Evolutionary conservation across 192 early-diverging fungal species (phyloP).

Genomic region (Dissophora globulifera): DNA sequence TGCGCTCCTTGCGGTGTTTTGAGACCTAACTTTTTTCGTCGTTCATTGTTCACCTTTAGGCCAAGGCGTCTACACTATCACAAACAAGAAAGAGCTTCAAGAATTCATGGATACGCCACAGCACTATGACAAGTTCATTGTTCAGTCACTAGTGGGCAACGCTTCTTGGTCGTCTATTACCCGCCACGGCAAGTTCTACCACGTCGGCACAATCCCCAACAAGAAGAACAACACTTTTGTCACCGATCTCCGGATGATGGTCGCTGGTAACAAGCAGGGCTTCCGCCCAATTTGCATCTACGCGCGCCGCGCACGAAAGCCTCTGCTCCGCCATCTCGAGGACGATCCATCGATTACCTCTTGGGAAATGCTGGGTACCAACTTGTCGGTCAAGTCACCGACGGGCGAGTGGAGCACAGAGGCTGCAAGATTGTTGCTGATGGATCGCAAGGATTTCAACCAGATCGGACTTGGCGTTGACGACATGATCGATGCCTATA

Average conservation of each 20-base stretch:
- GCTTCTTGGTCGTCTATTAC: constrained; percentile 84
- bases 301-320: constrained; percentile 79
- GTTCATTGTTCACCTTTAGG: constrained; percentile 47
- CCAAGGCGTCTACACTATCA: constrained; percentile 93
- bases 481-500: constrained; percentile 89
- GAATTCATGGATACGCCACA: constrained; percentile 81
- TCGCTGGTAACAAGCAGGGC: constrained; percentile 75
- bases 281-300: constrained; percentile 88
- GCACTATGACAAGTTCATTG: constrained; percentile 92
- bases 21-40: not conserved
- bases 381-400: constrained; percentile 81
- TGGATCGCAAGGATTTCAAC: constrained; percentile 94
- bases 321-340: constrained; percentile 60
- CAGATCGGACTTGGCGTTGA: constrained; percentile 86
- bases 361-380: constrained; percentile 94
- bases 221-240: constrained; percentile 90
- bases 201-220: constrained; percentile 92
- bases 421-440: constrained; percentile 80
- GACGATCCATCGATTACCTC: constrained; percentile 61
- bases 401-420: constrained; percentile 86
- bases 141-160: constrained; percentile 88
- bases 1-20: no score
- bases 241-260: constrained; percentile 87
- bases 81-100: constrained; percentile 75
- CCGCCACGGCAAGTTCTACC: constrained; percentile 83